Evolutionary conservation across 306 rosid genomes (phyloP).

Genomic region (Oemleria cerasiformis): DNA sequence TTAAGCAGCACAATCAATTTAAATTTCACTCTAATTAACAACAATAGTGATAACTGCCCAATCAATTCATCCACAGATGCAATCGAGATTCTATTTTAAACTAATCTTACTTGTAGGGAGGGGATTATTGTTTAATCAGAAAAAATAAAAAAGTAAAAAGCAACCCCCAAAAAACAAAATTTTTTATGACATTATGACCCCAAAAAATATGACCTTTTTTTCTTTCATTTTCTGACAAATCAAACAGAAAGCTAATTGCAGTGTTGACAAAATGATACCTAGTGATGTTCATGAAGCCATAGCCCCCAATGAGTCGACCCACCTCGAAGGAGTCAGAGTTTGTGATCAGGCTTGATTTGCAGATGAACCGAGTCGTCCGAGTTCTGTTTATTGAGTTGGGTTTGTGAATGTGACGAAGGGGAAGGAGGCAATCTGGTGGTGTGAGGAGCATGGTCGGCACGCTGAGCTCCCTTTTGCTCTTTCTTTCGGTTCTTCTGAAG

Average conservation of each 20-base stretch:
- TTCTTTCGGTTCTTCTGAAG: neutral
- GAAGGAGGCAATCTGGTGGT: conserved; percentile 26
- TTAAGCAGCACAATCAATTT: neutral
- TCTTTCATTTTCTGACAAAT: neutral
- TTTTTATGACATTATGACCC: neutral
- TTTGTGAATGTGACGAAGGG: neutral
- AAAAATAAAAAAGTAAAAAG: neutral
- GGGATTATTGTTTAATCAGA: neutral
- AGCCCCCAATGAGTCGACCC: conserved; percentile 81
- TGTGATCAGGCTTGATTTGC: conserved; percentile 51
- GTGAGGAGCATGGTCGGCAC: conserved; percentile 26
- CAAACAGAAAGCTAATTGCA: conserved; percentile 17
- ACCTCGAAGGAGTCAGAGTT: conserved; percentile 81
- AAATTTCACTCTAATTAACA: neutral
- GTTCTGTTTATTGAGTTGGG: conserved; percentile 20
- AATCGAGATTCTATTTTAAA: too few species aligned
- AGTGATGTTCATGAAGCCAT: conserved; percentile 89
- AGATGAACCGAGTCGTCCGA: conserved; percentile 31
- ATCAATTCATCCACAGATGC: neutral
- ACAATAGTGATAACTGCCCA: neutral
- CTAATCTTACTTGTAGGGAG: too few species aligned
- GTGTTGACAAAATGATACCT: conserved; percentile 32
- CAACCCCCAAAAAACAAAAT: too few species aligned
- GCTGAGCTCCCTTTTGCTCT: neutral
- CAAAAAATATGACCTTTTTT: neutral